These are phyloP conservation scores for Deinandra increscens DNA, from an alignment of 129 eudicot species.

Conservation along the genomic window DNA sequence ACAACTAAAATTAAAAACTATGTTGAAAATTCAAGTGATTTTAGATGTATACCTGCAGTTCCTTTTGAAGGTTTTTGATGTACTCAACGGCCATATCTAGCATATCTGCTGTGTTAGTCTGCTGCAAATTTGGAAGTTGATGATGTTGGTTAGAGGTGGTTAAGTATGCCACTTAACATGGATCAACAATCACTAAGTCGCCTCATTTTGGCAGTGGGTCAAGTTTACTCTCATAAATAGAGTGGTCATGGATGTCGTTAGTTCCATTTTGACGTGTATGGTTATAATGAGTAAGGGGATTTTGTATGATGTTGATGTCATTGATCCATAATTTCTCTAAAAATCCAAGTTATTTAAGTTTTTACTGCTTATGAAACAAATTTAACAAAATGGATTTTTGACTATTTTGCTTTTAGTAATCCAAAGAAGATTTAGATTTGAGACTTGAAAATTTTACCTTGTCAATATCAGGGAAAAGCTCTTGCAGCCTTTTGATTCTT, in stretches of 20 bases:
- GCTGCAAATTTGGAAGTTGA: slow-evolving; percentile 40
- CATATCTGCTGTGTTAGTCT: slow-evolving; percentile 95
- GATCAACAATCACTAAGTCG: background rate
- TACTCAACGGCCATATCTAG: slow-evolving; percentile 89
- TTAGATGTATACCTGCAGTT: slow-evolving; percentile 53
- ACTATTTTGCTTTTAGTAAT: background rate
- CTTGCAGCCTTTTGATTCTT: slow-evolving; percentile 91
- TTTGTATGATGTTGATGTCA: background rate
- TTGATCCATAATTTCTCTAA: background rate
- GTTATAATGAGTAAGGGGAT: background rate
- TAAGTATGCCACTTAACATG: background rate
- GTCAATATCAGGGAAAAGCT: slow-evolving; percentile 92
- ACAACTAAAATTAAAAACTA: background rate
- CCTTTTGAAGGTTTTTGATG: slow-evolving; percentile 90
- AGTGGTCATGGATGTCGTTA: background rate
- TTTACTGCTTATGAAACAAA: background rate
- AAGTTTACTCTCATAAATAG: background rate
- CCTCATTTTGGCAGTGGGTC: background rate
- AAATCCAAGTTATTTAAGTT: background rate
- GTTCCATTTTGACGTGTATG: background rate
- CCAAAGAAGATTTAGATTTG: slow-evolving; percentile 10
- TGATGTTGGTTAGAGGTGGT: background rate
- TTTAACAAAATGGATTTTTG: background rate
- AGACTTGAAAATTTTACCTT: slow-evolving; percentile 49
- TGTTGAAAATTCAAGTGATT: background rate